Evolutionary conservation across 495 filamentous ascomycete genomes (phyloP), one percentile per base, ranked within the genome.

Genomic region (Aspergillus kassunensis): DNA sequence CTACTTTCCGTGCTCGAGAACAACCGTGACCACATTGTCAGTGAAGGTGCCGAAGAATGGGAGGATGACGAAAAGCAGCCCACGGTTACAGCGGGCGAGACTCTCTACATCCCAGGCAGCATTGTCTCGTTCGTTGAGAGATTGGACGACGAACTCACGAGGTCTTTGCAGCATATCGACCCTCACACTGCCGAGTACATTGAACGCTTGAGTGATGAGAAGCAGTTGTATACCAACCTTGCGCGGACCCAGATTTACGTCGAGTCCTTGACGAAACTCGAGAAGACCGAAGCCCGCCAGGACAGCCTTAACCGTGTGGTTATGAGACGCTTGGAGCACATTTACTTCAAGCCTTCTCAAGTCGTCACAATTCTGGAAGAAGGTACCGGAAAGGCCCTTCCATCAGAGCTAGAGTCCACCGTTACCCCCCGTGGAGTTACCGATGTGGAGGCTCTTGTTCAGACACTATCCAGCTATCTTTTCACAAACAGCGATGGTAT

Each of bases 181-280:
- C 93, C 93, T 49, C 93, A 99, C 71, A 99, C 93, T 40, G 91
- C 92, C 29, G 93, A 99, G 70, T 99, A 99, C 64, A 96, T 99
- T 55, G 93, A 97, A 57, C 82, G 95, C 35, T 70, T 99, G 42
- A 87, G 85, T 27, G 92, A 97, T 62, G 93, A 97, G 73, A 85
- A 86, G 50, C 79, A 85, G n/a, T 76, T 99, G 13, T 97, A 99
- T 75, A 90, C 86, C 68, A 85, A 88, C 69, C 87, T 97, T 62
- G 83, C 96, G 63, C 87, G 90, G 29, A 80, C 84, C 24, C 79
- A 92, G 58, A 75, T 96, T 36, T 99, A 99, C 68, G 80, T 88
- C 30, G 95, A 99, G 74, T 80, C 74, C 24, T 78, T 96, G 30
- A 73, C 76, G 53, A 83, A 85, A 62, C 80, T 86, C 47, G 72